Percentiles rank a stretch among this genome's conserved stretches.
These are phyloP conservation scores for Canavalia gladiata DNA, from an alignment of 306 rosid genomes.

Conservation along the genomic window DNA sequence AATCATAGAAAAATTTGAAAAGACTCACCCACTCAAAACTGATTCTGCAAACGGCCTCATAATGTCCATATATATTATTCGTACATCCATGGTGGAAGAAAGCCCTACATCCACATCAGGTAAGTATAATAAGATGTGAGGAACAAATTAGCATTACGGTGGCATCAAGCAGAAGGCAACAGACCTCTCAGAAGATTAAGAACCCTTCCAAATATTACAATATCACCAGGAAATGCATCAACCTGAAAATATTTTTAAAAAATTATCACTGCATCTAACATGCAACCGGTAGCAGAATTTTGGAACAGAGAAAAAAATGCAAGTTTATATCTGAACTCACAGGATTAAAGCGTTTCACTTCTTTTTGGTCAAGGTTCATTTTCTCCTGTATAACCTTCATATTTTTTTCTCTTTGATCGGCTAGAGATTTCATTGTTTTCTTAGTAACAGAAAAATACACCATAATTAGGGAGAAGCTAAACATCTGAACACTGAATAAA, in stretches of 20 bases:
- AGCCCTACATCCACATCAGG: conserved; percentile 71
- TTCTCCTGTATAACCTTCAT: conserved; percentile 89
- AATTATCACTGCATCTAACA: conserved; percentile 29
- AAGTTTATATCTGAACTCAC: conserved; percentile 66
- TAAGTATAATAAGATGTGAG: conserved; percentile 42
- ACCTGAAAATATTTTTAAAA: conserved; percentile 60
- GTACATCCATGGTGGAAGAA: conserved; percentile 88
- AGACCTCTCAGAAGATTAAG: conserved; percentile 97
- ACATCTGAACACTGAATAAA: conserved; percentile 34
- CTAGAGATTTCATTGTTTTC: conserved; percentile 76
- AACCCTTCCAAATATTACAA: conserved; percentile 92
- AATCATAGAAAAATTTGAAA: conserved; percentile 14
- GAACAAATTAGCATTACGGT: conserved; percentile 35
- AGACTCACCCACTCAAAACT: conserved; percentile 82
- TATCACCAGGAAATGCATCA: conserved; percentile 99
- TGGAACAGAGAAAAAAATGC: conserved; percentile 33
- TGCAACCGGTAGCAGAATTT: conserved; percentile 36
- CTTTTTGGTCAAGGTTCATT: conserved; percentile 81
- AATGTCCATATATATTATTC: conserved; percentile 83
- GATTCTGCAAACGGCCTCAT: conserved; percentile 99
- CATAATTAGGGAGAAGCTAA: conserved; percentile 42
- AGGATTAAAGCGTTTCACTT: conserved; percentile 93
- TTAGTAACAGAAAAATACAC: conserved; percentile 51
- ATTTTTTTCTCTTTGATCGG: conserved; percentile 79
- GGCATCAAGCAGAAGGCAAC: conserved; percentile 42